Evolutionary conservation across 2,329 filamentous ascomycete genomes (phyloP).

Genomic region (Sphaceloma murrayae): DNA sequence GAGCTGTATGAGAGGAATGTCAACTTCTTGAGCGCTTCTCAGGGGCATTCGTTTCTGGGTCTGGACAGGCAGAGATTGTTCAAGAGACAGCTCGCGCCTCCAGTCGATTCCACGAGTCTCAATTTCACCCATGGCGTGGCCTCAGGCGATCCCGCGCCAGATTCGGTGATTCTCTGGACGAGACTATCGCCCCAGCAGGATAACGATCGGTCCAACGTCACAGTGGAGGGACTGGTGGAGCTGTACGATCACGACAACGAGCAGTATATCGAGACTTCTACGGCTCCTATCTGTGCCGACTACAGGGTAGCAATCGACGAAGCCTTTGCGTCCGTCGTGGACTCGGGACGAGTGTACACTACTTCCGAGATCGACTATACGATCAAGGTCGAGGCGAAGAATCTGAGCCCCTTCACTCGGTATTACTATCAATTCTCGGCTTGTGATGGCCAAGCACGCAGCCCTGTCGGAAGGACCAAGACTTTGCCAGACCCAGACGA

Average conservation of each 20-base stretch:
- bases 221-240: slow-evolving; percentile 22
- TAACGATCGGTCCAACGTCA: slow-evolving; percentile 24
- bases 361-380: slow-evolving; percentile 26
- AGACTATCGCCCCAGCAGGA: slow-evolving; percentile 16
- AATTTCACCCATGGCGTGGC: slow-evolving; percentile 55
- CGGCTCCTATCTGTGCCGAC: slow-evolving; percentile 22
- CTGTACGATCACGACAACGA: slow-evolving; percentile 25
- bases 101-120: slow-evolving; percentile 40
- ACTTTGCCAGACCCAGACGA: slow-evolving; percentile 22
- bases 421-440: slow-evolving; percentile 25
- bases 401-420: slow-evolving; percentile 22
- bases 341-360: slow-evolving; percentile 27
- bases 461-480: slow-evolving; percentile 24
- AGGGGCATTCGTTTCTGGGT: slow-evolving; percentile 52
- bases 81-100: slow-evolving; percentile 41
- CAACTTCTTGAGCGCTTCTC: slow-evolving; percentile 59
- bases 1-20: slow-evolving; percentile 39
- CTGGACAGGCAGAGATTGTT: slow-evolving; percentile 53
- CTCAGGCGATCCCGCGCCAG: slow-evolving; percentile 21
- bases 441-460: slow-evolving; percentile 22
- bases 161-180: slow-evolving; percentile 11
- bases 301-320: slow-evolving; percentile 19
- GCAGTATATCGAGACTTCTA: slow-evolving; percentile 22
- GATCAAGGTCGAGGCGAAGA: slow-evolving; percentile 24
- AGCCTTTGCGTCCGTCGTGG: slow-evolving; percentile 22